Conservation (phyloP, 352 stramenopile genomes). For the Globisporangium alternatum region DNA sequence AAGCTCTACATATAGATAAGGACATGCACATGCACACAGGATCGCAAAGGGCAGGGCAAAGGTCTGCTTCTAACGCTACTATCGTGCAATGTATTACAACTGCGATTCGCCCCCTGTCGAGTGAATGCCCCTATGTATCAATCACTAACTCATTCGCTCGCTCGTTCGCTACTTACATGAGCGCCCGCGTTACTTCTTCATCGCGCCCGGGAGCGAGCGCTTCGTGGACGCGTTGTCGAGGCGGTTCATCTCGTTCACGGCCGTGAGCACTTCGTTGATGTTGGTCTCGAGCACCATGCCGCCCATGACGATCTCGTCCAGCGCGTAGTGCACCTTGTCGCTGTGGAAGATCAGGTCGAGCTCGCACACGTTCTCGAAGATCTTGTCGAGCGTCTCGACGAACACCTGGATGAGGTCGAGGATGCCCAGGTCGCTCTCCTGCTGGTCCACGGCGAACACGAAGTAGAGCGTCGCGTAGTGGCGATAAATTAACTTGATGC, state of each 20-base stretch:
- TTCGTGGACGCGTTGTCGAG: conserved; percentile 85
- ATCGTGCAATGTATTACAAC: conserved; percentile 5
- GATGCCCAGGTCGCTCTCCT: conserved; percentile 99
- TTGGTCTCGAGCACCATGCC: conserved; percentile 99
- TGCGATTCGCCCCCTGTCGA: neutral
- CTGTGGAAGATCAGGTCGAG: conserved; percentile 99
- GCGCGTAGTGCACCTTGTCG: conserved; percentile 95
- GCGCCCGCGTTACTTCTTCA: conserved; percentile 47
- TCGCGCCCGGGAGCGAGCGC: conserved; percentile 67
- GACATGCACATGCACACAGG: neutral
- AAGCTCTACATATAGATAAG: neutral
- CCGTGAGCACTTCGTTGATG: conserved; percentile 96
- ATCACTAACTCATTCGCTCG: neutral
- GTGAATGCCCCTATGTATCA: neutral
- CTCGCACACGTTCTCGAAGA: conserved; percentile 99
- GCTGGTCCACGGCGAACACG: conserved; percentile 97
- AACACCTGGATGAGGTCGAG: conserved; percentile 99
- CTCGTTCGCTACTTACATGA: conserved; percentile 6
- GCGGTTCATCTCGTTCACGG: conserved; percentile 97
- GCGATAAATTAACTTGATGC: conserved; percentile 99
- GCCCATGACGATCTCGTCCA: conserved; percentile 99
- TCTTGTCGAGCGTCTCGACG: conserved; percentile 97
- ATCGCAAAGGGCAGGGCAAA: neutral
- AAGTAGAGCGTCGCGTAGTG: conserved; percentile 99
- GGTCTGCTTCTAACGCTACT: conserved; percentile 7